phyloP scores from a whole-genome alignment of 2,329 filamentous ascomycete genomes.

The Coniochaeta ligniaria region DNA sequence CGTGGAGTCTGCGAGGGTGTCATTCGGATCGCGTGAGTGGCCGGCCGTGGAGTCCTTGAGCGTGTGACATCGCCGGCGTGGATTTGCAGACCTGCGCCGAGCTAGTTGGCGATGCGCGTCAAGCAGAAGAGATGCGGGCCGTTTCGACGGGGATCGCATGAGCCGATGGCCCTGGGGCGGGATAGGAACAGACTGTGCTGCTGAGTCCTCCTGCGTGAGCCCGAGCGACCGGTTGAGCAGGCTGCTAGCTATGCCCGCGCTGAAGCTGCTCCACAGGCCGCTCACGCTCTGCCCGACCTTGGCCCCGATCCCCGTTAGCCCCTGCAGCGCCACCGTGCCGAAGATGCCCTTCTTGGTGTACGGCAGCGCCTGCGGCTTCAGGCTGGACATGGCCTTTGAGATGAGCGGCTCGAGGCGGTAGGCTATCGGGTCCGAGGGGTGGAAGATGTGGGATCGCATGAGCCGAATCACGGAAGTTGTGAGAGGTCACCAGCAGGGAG shows the following conservation, averaged over 20 bases:
- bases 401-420: conserved; percentile 91
- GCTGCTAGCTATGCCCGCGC: conserved; percentile 77
- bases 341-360: conserved; percentile 92
- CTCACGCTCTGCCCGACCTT: conserved; percentile 87
- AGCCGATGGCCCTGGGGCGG: no score
- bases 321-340: conserved; percentile 67
- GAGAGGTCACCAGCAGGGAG: no score
- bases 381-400: conserved; percentile 73
- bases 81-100: not conserved
- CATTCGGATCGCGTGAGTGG: no score
- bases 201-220: conserved; percentile 57
- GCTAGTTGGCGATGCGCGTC: not conserved
- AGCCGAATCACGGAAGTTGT: no score
- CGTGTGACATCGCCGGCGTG: no score
- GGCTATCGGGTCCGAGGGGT: conserved; percentile 88
- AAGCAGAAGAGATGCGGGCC: no score
- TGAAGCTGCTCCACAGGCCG: conserved; percentile 82
- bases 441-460: no score
- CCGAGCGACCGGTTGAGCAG: conserved; percentile 82
- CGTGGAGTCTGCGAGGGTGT: no score
- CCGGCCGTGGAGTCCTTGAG: not conserved
- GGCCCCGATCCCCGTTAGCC: conserved; percentile 75
- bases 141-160: no score
- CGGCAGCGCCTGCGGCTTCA: conserved; percentile 82
- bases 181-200: no score